Evolutionary conservation across 345 rosid species (phyloP), one percentile per base, ranked within the genome.

Genomic region (Populus deltoides): DNA sequence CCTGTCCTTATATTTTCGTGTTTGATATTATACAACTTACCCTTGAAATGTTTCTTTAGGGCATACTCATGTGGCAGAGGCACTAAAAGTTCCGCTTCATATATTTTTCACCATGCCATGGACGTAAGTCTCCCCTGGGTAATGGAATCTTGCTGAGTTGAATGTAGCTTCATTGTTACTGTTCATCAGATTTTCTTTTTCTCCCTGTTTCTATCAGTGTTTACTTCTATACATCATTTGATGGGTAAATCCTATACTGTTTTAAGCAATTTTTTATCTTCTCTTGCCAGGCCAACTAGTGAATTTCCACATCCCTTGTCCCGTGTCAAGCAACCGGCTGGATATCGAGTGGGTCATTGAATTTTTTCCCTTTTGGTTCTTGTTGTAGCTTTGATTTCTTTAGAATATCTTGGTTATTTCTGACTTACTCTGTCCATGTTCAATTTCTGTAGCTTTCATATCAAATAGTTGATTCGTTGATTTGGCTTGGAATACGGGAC

Each of bases 61-160:
- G 81, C 99, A 97, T 83, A 83, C 89, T 27, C 98, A 97, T 80
- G 99, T 97, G 81, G 99, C 99, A 35, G 99, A 97, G 86, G 90
- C 97, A 57, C 86, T 97, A 22, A 90, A 85, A 88, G 71, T 97
- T 83, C 98, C 99, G 0, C 77, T 97, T 84, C 99, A 97, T 84
- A 90, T 97, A 72, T 94, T 97, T 84, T 97, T 97, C 93, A 97
- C 99, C 22, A 97, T 97, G 99, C 99, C 99, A 71, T 97, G 99
- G 99, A 97, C 98, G 99, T 97, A 92, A 94, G 99, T 93, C 82
- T 87, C 85, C 73, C 83, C 77, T 86, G 83, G 84, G 84, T 87
- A 82, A 87, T 84, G 82, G 71, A 84, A 81, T 86, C 63, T 86
- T n/a, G 82, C 78, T 71, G 77, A 72, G 77, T 82, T 80, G 71